These are phyloP conservation scores for Colletotrichum spaethianum DNA, from an alignment of 2,329 filamentous ascomycete genomes.

Conservation along the genomic window DNA sequence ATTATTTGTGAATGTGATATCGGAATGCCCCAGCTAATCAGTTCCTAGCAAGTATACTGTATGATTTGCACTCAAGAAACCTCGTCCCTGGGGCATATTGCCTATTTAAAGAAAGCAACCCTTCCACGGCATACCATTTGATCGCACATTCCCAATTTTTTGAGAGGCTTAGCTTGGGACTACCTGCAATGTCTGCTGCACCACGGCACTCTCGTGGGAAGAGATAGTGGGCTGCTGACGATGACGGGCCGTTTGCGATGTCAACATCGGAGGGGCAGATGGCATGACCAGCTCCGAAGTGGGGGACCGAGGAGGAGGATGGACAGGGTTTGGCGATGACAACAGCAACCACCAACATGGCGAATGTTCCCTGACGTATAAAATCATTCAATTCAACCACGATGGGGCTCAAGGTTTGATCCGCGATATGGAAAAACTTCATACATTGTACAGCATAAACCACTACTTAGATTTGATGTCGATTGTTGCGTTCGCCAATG, in stretches of 20 bases:
- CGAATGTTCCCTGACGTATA: slow-evolving; percentile 17
- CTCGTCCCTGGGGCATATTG: neutral
- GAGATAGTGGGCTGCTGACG: neutral
- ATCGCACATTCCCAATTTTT: neutral
- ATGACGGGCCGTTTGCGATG: slow-evolving; percentile 26
- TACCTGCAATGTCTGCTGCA: neutral
- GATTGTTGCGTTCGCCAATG: neutral
- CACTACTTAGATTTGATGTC: neutral
- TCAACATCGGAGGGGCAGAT: slow-evolving; percentile 31
- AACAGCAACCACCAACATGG: slow-evolving; percentile 25
- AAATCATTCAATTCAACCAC: neutral
- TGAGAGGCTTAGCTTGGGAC: neutral
- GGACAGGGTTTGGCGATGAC: slow-evolving; percentile 31
- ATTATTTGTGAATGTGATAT: neutral
- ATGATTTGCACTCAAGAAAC: neutral
- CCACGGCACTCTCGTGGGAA: neutral
- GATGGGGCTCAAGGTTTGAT: neutral
- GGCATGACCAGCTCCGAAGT: slow-evolving; percentile 17
- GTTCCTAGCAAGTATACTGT: neutral
- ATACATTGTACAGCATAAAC: too few relatives aligned
- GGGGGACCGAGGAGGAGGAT: neutral
- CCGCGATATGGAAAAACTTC: too few relatives aligned
- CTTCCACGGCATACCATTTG: neutral
- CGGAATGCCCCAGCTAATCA: neutral
- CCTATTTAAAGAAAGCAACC: neutral